These are phyloP conservation scores for Torulaspora gathmanii DNA, from an alignment of 805 yeast genomes.

Conservation along the genomic window DNA sequence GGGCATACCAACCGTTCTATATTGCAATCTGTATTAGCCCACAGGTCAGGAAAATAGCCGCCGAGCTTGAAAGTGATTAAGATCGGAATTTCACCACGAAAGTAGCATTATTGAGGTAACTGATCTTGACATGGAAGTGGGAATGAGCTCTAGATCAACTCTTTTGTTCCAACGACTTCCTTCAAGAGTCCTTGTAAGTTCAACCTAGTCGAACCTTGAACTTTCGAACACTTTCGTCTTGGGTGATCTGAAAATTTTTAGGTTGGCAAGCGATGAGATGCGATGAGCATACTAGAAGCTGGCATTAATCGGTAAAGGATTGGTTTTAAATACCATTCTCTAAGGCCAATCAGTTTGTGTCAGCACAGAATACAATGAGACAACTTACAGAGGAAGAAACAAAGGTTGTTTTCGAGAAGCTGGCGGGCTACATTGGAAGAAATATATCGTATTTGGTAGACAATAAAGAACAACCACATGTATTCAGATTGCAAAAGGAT, in stretches of 20 bases:
- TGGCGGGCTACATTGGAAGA: slow-evolving; percentile 95
- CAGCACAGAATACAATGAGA: slow-evolving; percentile 53
- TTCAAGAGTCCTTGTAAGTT: no score
- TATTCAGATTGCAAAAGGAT: slow-evolving; percentile 92
- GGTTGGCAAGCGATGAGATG: slow-evolving; percentile 22
- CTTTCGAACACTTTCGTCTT: not conserved
- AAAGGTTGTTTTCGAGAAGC: slow-evolving; percentile 88
- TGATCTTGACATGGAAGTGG: no score
- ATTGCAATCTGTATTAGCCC: no score
- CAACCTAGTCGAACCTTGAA: no score
- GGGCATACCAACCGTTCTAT: no score
- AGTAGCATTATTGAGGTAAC: no score
- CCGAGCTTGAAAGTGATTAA: no score
- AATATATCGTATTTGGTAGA: slow-evolving; percentile 85
- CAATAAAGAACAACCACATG: slow-evolving; percentile 76
- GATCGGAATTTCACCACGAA: no score
- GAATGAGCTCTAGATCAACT: no score
- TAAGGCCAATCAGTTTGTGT: no score
- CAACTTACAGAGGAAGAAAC: slow-evolving; percentile 96
- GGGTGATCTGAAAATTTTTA: slow-evolving; percentile 16
- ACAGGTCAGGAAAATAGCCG: no score
- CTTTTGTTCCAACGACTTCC: no score
- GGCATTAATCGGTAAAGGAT: not conserved
- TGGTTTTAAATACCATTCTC: not conserved
- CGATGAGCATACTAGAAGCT: slow-evolving; percentile 1